Evolutionary conservation across 2,329 filamentous ascomycete genomes (phyloP), one percentile per base, ranked within the genome.

Genomic region (Nigrograna mackinnonii): DNA sequence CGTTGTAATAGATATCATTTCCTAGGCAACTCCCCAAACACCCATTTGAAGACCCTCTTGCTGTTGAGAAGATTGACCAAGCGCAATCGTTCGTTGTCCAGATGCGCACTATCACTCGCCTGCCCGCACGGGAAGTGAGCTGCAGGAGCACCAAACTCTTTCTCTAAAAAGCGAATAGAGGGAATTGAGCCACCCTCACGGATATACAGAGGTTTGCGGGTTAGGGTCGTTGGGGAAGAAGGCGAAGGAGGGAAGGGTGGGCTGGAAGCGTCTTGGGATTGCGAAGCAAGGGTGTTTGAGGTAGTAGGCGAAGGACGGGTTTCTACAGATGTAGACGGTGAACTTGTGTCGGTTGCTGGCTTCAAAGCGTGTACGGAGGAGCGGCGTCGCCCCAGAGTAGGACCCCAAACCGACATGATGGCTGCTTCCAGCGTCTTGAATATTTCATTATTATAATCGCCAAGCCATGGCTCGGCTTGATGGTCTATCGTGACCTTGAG

Each of bases 161-260:
- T 96, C 67, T 97, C 92, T 26, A 97, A 66, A 62, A 97, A 97
- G 5, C 94, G 78, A 43, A 97, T 97, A 0, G 89, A 89, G 0
- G 94, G 94, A 54, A 99, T 99, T 0, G 88, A 95, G 4, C 94
- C 94, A 11, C 94, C 94, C 70, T 99, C 94, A 7, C 94, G 83
- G 54, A 99, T 99, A 65, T 95, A 97, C 3, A 99, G 76, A 0
- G 91, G 92, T 56, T 85, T 87, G 6, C 74, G 37, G 5, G 50
- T 33, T 1, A 46, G 41, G 16, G 32, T 36, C 9, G 21, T 43
- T 13, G 20, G 68, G 21, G 28, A 12, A 22, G 21, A 30, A 14
- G 22, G 28, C 13, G 19, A 20, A 9, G 11, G 11, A 14, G 32
- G 37, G 9, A 12, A 6, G 2, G 28, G 19, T 0, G 22, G 14